phyloP scores from a whole-genome alignment of 2,329 filamentous ascomycete genomes.

The Fonsecaea nubica region DNA sequence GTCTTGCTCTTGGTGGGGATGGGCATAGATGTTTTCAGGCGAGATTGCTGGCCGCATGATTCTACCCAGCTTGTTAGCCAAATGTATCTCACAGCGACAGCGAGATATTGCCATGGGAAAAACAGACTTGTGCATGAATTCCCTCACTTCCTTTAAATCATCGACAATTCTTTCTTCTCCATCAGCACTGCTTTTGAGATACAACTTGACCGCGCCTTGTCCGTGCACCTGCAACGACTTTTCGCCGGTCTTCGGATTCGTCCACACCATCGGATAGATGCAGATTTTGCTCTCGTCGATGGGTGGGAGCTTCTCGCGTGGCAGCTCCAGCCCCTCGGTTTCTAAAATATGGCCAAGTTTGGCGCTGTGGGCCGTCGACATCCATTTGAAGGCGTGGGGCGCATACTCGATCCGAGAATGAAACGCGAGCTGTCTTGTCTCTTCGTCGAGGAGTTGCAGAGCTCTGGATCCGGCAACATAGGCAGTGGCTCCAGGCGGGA shows the following conservation, averaged over 20 bases:
- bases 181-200: slow-evolving; percentile 43
- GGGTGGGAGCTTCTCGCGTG: slow-evolving; percentile 44
- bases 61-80: slow-evolving; percentile 31
- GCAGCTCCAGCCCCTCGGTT: slow-evolving; percentile 41
- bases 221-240: slow-evolving; percentile 48
- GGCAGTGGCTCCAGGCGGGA: slow-evolving; percentile 46
- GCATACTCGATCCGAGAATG: slow-evolving; percentile 48
- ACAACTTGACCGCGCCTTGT: slow-evolving; percentile 47
- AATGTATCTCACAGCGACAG: background rate
- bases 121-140: slow-evolving; percentile 45
- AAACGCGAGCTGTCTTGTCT: slow-evolving; percentile 41
- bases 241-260: slow-evolving; percentile 46
- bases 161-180: slow-evolving; percentile 39
- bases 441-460: slow-evolving; percentile 42
- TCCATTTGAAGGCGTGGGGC: slow-evolving; percentile 49
- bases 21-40: slow-evolving; percentile 48
- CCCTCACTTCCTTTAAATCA: slow-evolving; percentile 44
- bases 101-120: slow-evolving; percentile 7
- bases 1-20: slow-evolving; percentile 48
- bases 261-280: slow-evolving; percentile 49
- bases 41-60: slow-evolving; percentile 47
- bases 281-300: slow-evolving; percentile 44
- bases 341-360: slow-evolving; percentile 46
- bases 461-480: slow-evolving; percentile 44
- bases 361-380: slow-evolving; percentile 46